Conservation (phyloP, 78 protist genomes). For the Emiliania huxleyi region DNA sequence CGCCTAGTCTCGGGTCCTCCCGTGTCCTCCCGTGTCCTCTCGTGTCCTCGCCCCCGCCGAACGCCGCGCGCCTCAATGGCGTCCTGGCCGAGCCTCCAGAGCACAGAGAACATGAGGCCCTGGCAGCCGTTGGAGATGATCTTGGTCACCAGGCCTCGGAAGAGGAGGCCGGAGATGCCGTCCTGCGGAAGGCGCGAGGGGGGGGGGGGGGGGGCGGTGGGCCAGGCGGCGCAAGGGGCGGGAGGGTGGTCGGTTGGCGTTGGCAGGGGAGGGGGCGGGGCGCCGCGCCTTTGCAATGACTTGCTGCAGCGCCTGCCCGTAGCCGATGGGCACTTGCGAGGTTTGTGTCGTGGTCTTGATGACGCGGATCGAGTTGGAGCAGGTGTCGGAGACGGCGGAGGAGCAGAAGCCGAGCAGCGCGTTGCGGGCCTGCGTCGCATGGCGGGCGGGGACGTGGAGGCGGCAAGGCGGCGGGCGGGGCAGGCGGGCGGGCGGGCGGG, state of each 20-base stretch:
- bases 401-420: conserved; percentile 56
- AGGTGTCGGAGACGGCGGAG: conserved; percentile 75
- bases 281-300: not conserved
- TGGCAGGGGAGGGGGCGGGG: too few relatives aligned
- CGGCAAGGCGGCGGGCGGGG: too few relatives aligned
- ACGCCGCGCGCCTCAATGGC: not conserved
- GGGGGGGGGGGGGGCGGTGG: too few relatives aligned
- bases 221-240: too few relatives aligned
- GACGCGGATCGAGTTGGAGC: conserved; percentile 78
- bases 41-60: too few relatives aligned
- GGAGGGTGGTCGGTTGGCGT: too few relatives aligned
- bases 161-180: not conserved
- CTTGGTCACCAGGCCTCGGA: conserved; percentile 8
- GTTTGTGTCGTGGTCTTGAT: conserved; percentile 44
- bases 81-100: not conserved
- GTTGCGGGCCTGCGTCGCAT: too few relatives aligned
- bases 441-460: too few relatives aligned
- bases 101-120: not conserved
- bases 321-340: not conserved
- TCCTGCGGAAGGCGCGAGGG: too few relatives aligned
- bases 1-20: too few relatives aligned
- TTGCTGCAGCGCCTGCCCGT: not conserved
- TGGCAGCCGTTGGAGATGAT: not conserved
- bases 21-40: too few relatives aligned
- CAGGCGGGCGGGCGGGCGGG: too few relatives aligned